A percentile compares a stretch with the other conserved stretches of the same genome.
phyloP scores from a whole-genome alignment of 306 rosid species.

The Cercis canadensis region DNA sequence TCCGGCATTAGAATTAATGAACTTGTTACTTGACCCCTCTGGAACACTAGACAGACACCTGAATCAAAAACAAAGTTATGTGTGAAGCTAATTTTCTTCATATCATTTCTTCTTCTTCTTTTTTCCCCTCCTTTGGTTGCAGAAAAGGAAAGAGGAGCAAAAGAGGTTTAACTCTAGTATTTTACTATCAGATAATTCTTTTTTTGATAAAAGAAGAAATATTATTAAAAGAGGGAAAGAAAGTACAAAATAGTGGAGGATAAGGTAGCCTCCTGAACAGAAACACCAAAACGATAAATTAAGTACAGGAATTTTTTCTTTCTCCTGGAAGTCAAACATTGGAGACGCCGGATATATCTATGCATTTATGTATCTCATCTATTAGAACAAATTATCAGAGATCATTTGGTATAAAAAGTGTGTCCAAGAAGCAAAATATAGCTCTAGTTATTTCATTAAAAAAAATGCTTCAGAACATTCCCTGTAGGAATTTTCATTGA shows the following conservation, averaged over 20 bases:
- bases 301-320: neutral
- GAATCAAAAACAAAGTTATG: conserved; percentile 42
- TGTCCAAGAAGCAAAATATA: conserved; percentile 7
- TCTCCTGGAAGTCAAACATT: conserved; percentile 5
- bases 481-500: conserved; percentile 8
- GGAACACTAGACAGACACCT: conserved; percentile 48
- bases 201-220: too few relatives aligned
- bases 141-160: neutral
- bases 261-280: too few relatives aligned
- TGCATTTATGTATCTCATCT: neutral
- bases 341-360: conserved; percentile 12
- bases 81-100: conserved; percentile 17
- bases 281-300: neutral
- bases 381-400: conserved; percentile 9
- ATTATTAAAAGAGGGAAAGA: too few relatives aligned
- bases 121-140: neutral
- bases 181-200: too few relatives aligned
- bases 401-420: neutral
- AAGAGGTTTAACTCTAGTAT: neutral
- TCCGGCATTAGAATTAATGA: conserved; percentile 37
- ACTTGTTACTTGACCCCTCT: conserved; percentile 43
- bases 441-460: conserved; percentile 8
- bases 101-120: neutral
- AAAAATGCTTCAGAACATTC: conserved; percentile 19
- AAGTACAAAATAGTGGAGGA: too few relatives aligned